Percentiles rank a stretch among this genome's conserved stretches.
These are phyloP conservation scores for Aspergillus awamori DNA, from an alignment of 2,329 filamentous ascomycete species.

Conservation along the genomic window DNA sequence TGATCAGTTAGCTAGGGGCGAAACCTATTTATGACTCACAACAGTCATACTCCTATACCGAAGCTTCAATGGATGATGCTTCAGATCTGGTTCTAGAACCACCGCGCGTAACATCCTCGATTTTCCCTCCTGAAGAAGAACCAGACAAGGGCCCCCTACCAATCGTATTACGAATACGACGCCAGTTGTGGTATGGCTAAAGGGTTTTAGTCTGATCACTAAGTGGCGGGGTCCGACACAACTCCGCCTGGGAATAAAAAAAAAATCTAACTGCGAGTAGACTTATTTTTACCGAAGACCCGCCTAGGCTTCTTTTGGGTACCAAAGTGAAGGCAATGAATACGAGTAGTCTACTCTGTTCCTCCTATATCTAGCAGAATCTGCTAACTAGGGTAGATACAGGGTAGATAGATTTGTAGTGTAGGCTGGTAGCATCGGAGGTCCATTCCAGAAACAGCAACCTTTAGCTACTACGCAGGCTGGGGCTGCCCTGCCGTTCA, in stretches of 20 bases:
- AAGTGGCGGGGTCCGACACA: conserved; percentile 1
- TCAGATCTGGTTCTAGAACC: neutral
- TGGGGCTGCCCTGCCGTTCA: neutral
- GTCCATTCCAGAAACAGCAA: neutral
- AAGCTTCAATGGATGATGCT: neutral
- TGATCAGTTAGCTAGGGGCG: neutral
- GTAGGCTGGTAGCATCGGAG: neutral
- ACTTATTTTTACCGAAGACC: neutral
- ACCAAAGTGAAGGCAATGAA: neutral
- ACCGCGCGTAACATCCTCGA: neutral
- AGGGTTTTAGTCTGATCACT: neutral
- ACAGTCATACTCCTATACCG: neutral
- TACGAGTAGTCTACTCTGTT: neutral
- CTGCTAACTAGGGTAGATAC: neutral
- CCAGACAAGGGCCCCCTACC: neutral
- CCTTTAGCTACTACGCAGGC: neutral
- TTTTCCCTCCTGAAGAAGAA: neutral
- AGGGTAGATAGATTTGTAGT: neutral
- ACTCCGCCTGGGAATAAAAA: neutral
- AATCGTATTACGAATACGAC: neutral
- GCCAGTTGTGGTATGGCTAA: neutral
- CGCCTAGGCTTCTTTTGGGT: conserved; percentile 1
- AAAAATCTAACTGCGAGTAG: neutral
- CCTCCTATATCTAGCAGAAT: too few species aligned
- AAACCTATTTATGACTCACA: neutral